phyloP scores from a whole-genome alignment of 495 filamentous ascomycete genomes.

The Thermochaetoides thermophila region DNA sequence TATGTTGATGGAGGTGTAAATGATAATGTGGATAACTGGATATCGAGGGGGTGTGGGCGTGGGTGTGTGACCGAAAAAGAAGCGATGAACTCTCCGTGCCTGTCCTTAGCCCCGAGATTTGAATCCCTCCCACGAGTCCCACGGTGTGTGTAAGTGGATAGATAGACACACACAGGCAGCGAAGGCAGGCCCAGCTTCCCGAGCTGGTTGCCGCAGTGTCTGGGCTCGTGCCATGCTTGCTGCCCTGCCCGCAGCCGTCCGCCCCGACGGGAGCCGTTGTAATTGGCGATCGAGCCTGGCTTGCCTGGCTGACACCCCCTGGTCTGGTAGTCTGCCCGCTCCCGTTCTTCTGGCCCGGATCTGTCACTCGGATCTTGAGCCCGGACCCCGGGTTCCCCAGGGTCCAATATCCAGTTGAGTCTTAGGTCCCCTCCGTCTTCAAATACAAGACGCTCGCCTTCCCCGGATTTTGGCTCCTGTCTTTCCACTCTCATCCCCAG shows the following conservation, averaged over 20 bases:
- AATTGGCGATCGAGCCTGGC: too few species aligned
- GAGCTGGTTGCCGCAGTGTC: conserved; percentile 16
- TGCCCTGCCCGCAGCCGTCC: conserved; percentile 1
- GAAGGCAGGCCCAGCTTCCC: conserved; percentile 5
- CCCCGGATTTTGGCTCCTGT: background rate
- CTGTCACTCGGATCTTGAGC: conserved; percentile 12
- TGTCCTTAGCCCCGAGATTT: too few species aligned
- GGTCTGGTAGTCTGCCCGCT: too few species aligned
- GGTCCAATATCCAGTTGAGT: background rate
- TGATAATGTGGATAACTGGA: too few species aligned
- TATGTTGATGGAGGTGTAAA: too few species aligned
- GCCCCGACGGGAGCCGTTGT: conserved; percentile 1
- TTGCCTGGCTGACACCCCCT: too few species aligned
- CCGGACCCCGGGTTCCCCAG: conserved; percentile 16
- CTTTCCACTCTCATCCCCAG: background rate
- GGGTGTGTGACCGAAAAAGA: too few species aligned
- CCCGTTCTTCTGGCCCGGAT: background rate
- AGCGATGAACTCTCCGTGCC: too few species aligned
- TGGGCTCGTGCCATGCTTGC: conserved; percentile 6
- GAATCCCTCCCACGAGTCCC: background rate
- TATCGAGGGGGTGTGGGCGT: too few species aligned
- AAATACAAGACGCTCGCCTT: conserved; percentile 5
- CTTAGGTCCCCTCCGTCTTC: conserved; percentile 2
- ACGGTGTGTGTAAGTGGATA: background rate
- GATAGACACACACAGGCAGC: background rate